Evolutionary conservation across 2,329 filamentous ascomycete genomes (phyloP).

Genomic region (Monilinia fructicola): DNA sequence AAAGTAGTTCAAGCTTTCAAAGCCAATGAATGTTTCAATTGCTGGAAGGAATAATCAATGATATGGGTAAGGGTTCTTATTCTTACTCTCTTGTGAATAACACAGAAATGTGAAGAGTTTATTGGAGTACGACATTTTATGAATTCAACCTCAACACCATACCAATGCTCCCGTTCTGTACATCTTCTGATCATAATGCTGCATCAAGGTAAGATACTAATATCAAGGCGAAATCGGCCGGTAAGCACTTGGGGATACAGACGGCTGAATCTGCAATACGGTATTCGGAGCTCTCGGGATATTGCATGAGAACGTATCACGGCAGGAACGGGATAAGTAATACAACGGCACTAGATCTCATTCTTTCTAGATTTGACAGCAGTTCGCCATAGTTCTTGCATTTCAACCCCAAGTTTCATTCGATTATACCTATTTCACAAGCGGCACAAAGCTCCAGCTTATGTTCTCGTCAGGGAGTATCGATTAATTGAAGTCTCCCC

Average conservation of each 20-base stretch:
- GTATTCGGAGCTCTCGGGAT: slow-evolving; percentile 6
- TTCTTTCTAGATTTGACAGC: neutral
- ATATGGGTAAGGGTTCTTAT: neutral
- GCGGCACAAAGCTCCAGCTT: neutral
- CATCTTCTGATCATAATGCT: neutral
- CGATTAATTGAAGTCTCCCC: neutral
- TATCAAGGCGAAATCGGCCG: neutral
- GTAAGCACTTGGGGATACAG: neutral
- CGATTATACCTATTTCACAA: neutral
- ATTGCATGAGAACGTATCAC: neutral
- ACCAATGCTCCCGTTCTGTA: neutral
- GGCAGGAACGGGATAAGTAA: neutral
- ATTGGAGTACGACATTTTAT: neutral
- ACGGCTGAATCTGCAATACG: slow-evolving; percentile 8
- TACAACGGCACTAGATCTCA: slow-evolving; percentile 2
- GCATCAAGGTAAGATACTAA: neutral
- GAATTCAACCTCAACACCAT: neutral
- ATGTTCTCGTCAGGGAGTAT: neutral
- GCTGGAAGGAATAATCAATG: neutral
- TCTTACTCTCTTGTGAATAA: neutral
- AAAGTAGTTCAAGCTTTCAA: neutral
- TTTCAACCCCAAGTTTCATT: neutral
- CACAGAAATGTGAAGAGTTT: neutral
- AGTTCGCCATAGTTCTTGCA: neutral
- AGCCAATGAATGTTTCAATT: neutral